Percentiles rank a stretch among this genome's conserved stretches.
Conservation (phyloP, 2,329 filamentous ascomycete genomes). For the Verticillium longisporum region DNA sequence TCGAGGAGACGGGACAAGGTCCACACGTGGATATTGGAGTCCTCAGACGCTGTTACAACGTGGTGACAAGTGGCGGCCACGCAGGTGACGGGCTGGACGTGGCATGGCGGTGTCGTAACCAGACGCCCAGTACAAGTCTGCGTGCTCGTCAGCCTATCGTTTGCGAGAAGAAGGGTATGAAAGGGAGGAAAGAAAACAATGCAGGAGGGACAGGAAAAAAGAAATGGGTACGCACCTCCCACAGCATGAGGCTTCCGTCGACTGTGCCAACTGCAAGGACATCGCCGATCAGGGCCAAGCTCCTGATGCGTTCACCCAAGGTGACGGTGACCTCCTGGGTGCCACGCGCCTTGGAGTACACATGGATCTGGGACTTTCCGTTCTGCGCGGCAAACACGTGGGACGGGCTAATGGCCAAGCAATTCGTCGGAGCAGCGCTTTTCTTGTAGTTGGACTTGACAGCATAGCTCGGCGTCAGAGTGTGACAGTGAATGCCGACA, state of each 20-base stretch:
- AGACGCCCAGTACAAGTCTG: conserved; percentile 70
- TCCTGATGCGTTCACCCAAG: conserved; percentile 80
- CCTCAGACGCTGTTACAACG: conserved; percentile 71
- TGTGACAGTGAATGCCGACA: conserved; percentile 80
- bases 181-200: not conserved
- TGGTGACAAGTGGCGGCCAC: conserved; percentile 66
- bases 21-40: conserved; percentile 92
- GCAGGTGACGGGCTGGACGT: conserved; percentile 74
- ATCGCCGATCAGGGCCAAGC: conserved; percentile 64
- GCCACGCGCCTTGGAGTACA: conserved; percentile 77
- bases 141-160: conserved; percentile 11
- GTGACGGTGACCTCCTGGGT: conserved; percentile 85
- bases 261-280: conserved; percentile 75
- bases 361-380: conserved; percentile 86
- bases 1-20: conserved; percentile 68
- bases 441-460: conserved; percentile 83
- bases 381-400: conserved; percentile 90
- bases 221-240: conserved; percentile 63
- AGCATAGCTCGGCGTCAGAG: conserved; percentile 70
- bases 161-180: not conserved
- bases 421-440: conserved; percentile 72
- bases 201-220: conserved; percentile 4
- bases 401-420: conserved; percentile 69
- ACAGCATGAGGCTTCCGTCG: conserved; percentile 79
- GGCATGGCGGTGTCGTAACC: conserved; percentile 67